phyloP scores from a whole-genome alignment of 2,329 filamentous ascomycete genomes.

The Claviceps capensis region DNA sequence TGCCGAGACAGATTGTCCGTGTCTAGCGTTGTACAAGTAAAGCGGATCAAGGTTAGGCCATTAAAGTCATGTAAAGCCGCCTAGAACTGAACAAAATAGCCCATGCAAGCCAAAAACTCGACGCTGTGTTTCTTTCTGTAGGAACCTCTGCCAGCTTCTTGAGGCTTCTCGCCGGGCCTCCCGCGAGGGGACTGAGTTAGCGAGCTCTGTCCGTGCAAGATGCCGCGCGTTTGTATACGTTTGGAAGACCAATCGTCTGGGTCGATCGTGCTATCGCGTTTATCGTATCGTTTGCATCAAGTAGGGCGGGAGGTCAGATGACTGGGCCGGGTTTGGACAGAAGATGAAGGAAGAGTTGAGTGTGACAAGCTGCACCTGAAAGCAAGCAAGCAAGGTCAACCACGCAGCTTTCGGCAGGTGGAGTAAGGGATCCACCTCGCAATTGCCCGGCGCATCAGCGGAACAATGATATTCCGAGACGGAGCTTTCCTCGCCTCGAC shows the following conservation, averaged over 20 bases:
- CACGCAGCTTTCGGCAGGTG: slow-evolving; percentile 2
- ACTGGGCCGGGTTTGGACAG: background rate
- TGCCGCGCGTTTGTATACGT: background rate
- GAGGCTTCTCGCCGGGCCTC: background rate
- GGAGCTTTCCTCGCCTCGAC: background rate
- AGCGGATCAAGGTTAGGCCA: slow-evolving; percentile 1
- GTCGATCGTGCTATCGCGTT: background rate
- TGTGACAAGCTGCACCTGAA: background rate
- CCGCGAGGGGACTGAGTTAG: background rate
- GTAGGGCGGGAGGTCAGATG: background rate
- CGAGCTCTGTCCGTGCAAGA: background rate
- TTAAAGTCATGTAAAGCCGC: background rate
- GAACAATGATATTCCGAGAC: background rate
- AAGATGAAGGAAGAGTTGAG: background rate
- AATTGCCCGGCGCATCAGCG: background rate
- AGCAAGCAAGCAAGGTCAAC: slow-evolving; percentile 1
- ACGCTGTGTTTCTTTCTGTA: background rate
- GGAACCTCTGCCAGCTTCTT: background rate
- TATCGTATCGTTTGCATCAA: background rate
- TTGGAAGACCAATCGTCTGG: background rate
- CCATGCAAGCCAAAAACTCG: slow-evolving; percentile 2
- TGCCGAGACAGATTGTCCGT: slow-evolving; percentile 2
- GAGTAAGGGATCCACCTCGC: background rate
- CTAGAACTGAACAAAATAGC: background rate
- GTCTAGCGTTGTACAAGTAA: slow-evolving; percentile 4